These are phyloP conservation scores for Claviceps humidiphila DNA, from an alignment of 2,329 filamentous ascomycete species.

Conservation along the genomic window DNA sequence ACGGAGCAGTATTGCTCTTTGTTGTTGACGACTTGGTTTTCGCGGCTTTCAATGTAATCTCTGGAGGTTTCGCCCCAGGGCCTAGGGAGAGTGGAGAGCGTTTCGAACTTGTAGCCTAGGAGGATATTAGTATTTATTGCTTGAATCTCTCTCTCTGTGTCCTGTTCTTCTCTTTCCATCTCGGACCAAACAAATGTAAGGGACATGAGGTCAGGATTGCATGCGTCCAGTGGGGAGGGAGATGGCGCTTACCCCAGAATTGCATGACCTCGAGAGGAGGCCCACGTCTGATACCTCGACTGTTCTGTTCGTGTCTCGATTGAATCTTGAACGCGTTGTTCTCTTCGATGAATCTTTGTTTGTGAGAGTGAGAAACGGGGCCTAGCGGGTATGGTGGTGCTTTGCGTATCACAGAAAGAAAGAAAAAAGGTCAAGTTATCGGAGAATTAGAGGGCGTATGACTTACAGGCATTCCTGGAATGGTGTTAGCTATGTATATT, in stretches of 20 bases:
- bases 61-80: conserved; percentile 62
- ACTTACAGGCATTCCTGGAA: conserved; percentile 40
- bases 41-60: conserved; percentile 66
- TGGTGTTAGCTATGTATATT: conserved; percentile 6
- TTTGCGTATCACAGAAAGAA: not conserved
- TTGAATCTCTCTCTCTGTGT: not conserved
- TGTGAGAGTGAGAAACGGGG: not conserved
- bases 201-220: no score
- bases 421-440: not conserved
- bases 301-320: conserved; percentile 41
- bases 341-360: conserved; percentile 75
- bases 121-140: no score
- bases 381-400: not conserved
- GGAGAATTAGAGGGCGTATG: not conserved
- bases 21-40: conserved; percentile 65
- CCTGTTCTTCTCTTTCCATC: not conserved
- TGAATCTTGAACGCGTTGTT: conserved; percentile 61
- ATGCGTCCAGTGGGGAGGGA: not conserved
- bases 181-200: not conserved
- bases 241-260: conserved; percentile 59
- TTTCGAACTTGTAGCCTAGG: conserved; percentile 91
- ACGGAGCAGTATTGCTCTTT: conserved; percentile 92
- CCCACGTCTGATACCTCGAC: conserved; percentile 20
- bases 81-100: conserved; percentile 59
- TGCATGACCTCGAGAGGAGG: conserved; percentile 68